Evolutionary conservation across 495 filamentous ascomycete species (phyloP).

Genomic region (Annulohypoxylon moriforme): DNA sequence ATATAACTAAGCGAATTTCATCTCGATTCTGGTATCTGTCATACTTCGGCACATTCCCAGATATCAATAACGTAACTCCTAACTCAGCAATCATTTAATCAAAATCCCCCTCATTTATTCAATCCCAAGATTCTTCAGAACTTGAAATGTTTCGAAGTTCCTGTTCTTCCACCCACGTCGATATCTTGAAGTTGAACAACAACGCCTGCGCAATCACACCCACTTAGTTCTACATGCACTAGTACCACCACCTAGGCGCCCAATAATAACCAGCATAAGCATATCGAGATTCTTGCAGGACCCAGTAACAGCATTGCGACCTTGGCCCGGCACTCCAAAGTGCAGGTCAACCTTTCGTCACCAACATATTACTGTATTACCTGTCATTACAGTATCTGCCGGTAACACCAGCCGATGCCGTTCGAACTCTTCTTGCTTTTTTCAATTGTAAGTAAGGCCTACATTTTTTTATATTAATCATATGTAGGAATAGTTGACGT

Average conservation of each 20-base stretch:
- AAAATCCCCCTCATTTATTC: neutral
- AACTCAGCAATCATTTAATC: neutral
- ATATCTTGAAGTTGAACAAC: slow-evolving; percentile 11
- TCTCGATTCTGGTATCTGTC: slow-evolving; percentile 13
- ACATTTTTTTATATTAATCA: slow-evolving; percentile 2
- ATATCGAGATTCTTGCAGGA: slow-evolving; percentile 34
- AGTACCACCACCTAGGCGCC: neutral
- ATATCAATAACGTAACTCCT: slow-evolving; percentile 5
- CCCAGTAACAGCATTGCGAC: slow-evolving; percentile 21
- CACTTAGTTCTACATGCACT: neutral
- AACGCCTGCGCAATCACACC: slow-evolving; percentile 11
- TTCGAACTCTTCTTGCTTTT: slow-evolving; percentile 11
- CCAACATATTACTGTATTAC: slow-evolving; percentile 30
- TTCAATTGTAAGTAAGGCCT: slow-evolving; percentile 8
- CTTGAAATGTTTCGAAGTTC: neutral
- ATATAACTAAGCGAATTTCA: slow-evolving; percentile 6
- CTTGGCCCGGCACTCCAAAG: slow-evolving; percentile 23
- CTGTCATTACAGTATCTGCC: slow-evolving; percentile 19
- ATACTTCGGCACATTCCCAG: neutral
- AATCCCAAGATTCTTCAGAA: neutral
- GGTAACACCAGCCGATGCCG: slow-evolving; percentile 21
- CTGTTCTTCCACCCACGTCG: neutral
- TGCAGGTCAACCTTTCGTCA: slow-evolving; percentile 4
- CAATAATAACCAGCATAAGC: neutral
- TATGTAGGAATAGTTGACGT: neutral